phyloP scores from a whole-genome alignment of 805 yeast genomes.

The Kazachstania kunashirensis region DNA sequence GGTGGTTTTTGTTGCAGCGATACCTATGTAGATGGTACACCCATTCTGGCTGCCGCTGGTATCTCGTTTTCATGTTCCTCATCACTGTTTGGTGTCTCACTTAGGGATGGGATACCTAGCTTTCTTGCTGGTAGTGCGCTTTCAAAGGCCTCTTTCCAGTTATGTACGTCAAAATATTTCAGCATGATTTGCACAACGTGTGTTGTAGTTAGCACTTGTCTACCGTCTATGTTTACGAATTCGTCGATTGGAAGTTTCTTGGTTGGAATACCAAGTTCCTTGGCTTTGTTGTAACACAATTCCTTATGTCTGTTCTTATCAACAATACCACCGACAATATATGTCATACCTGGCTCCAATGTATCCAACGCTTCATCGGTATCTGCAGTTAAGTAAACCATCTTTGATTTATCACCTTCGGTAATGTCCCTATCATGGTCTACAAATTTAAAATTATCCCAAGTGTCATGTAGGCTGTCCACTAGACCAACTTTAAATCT shows the following conservation, averaged over 20 bases:
- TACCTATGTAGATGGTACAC: neutral
- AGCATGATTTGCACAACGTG: conserved; percentile 87
- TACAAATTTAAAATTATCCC: conserved; percentile 56
- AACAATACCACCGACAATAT: conserved; percentile 90
- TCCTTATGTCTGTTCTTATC: conserved; percentile 85
- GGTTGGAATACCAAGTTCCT: conserved; percentile 56
- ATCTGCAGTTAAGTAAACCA: conserved; percentile 77
- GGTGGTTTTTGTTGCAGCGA: too few species aligned
- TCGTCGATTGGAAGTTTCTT: conserved; percentile 82
- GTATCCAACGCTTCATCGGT: conserved; percentile 59
- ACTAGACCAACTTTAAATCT: conserved; percentile 58
- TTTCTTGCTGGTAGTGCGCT: conserved; percentile 80
- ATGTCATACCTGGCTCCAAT: conserved; percentile 61
- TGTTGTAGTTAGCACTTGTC: conserved; percentile 84
- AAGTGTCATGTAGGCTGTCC: conserved; percentile 45
- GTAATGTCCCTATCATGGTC: conserved; percentile 31
- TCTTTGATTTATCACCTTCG: conserved; percentile 33
- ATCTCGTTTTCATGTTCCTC: neutral
- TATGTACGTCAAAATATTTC: conserved; percentile 64
- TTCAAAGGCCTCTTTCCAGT: conserved; percentile 85
- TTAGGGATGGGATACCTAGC: conserved; percentile 19
- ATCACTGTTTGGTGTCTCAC: neutral
- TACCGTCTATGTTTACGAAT: conserved; percentile 70
- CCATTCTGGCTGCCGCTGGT: conserved; percentile 1
- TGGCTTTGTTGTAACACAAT: conserved; percentile 75